Percentiles rank a stretch among this genome's conserved stretches.
Evolutionary conservation across 768 basidiomycete species (phyloP).

Genomic region (Kwoniella sp.): DNA sequence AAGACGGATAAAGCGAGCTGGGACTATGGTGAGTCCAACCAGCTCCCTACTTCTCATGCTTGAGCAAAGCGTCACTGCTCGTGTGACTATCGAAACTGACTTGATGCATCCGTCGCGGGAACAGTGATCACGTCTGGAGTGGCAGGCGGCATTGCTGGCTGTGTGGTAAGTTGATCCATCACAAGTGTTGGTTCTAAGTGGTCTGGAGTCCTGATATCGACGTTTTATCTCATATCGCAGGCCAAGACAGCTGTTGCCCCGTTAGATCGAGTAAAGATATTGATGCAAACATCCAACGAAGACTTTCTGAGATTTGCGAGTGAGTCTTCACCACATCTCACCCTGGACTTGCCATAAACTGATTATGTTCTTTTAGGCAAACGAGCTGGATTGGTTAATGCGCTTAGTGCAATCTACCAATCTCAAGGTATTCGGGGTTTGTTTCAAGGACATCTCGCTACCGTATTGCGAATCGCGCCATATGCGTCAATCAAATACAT

Average conservation of each 20-base stretch:
- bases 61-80: neutral
- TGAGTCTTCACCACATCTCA: conserved; percentile 54
- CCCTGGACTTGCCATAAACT: no score
- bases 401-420: conserved; percentile 67
- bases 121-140: conserved; percentile 78
- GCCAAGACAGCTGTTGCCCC: conserved; percentile 95
- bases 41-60: no score
- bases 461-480: conserved; percentile 89
- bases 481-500: conserved; percentile 98
- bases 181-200: no score
- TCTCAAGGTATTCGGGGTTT: conserved; percentile 71
- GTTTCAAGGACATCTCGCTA: conserved; percentile 94
- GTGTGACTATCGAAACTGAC: conserved; percentile 14
- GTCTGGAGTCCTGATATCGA: no score
- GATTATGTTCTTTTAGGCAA: conserved; percentile 63
- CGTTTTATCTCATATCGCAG: conserved; percentile 58
- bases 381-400: conserved; percentile 80
- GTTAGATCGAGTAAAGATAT: conserved; percentile 95
- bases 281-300: conserved; percentile 94
- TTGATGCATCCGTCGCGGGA: conserved; percentile 45
- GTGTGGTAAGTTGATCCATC: conserved; percentile 76
- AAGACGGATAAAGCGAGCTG: conserved; percentile 50
- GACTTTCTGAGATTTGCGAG: conserved; percentile 93
- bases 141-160: conserved; percentile 91
- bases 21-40: conserved; percentile 57